Evolutionary conservation across 2,329 filamentous ascomycete species (phyloP), one percentile per base, ranked within the genome.

Genomic region (Fusarium neocosmosporiellum): DNA sequence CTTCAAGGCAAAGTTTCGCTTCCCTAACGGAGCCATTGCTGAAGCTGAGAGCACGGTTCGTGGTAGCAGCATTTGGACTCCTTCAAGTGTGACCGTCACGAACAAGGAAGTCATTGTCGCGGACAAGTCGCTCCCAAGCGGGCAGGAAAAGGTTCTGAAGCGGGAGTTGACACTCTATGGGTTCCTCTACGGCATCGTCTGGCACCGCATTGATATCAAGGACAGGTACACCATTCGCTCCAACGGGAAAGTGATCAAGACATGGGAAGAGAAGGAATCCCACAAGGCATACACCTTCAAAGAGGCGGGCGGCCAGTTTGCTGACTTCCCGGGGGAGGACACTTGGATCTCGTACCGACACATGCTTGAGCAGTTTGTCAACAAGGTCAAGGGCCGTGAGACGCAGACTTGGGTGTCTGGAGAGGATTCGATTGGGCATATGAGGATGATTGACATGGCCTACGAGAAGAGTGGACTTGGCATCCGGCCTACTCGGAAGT

Each of bases 371-470:
- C 36, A 63, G 37, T 63, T 63, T 43, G 61, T 63, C 10, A 57
- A 46, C 22, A 29, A 34, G 18, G 16, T 63, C 39, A 36, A 33
- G 5, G 61, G 61, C 2, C 34, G 36, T 18, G 31, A 34, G 24
- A 31, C 50, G 8, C 20, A 39, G 24, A 20, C n/a, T 8, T 63
- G 61, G 61, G 48, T 55, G 4, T 33, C 18, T 16, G 36, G 36
- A 7, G 50, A 63, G 27, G 61, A 63, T 29, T 43, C 34, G 14
- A 29, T 63, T 29, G 53, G 34, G 8, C 48, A 55, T 2, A 39
- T 54, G 29, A 41, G 29, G 16, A 63, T 63, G 61, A 63, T 63
- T 46, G 61, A 63, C 14, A 58, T 63, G 50, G 50, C 61, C 7
- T 63, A 63, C 5, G n/a, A 63, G 22, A 57, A 34, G 29, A 50